Percentiles rank a stretch among this genome's conserved stretches.
Conservation (phyloP, 805 yeast species). For the Starmerella geochares region DNA sequence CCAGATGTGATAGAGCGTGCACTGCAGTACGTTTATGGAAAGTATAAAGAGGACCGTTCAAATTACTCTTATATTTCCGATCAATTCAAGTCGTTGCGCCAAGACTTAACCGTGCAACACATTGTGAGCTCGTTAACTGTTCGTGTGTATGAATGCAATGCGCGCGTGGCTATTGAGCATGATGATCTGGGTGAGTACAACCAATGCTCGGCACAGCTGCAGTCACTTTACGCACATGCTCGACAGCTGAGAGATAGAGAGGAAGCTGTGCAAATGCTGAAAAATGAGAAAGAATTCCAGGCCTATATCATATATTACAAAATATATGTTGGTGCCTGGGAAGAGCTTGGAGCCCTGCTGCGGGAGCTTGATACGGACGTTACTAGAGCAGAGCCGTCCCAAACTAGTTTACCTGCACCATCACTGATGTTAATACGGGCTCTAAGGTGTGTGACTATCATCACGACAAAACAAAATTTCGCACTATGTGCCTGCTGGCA, state of each 20-base stretch:
- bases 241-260: not conserved
- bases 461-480: not conserved
- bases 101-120: conserved; percentile 86
- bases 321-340: conserved; percentile 7
- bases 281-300: conserved; percentile 12
- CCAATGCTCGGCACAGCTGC: conserved; percentile 81
- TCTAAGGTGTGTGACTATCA: not conserved
- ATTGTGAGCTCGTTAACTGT: conserved; percentile 69
- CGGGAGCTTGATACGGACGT: not conserved
- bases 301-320: conserved; percentile 16
- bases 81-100: conserved; percentile 85
- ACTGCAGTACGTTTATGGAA: conserved; percentile 42
- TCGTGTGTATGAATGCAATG: conserved; percentile 73
- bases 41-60: conserved; percentile 43
- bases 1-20: conserved; percentile 49
- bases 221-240: conserved; percentile 28
- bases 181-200: conserved; percentile 88
- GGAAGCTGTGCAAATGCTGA: not conserved
- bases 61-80: conserved; percentile 68
- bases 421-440: conserved; percentile 12
- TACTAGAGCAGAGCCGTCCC: not conserved
- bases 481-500: not conserved
- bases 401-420: not conserved
- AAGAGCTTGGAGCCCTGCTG: not conserved
- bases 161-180: conserved; percentile 72